phyloP scores from a whole-genome alignment of 371 early-diverging fungal species.

The Mucor velutinosus region DNA sequence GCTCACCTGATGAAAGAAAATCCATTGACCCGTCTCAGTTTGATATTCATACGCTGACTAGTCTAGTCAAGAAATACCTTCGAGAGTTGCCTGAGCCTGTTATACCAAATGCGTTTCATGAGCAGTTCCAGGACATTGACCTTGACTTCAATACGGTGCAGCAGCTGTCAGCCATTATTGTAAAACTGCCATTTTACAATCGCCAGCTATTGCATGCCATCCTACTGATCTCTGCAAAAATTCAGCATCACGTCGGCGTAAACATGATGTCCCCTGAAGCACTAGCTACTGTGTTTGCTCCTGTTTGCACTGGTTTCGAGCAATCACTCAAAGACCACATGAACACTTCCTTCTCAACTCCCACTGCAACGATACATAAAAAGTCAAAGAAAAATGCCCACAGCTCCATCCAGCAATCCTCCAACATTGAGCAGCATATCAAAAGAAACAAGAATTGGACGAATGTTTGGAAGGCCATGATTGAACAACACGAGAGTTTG shows the following conservation, averaged over 20 bases:
- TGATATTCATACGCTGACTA: constrained; percentile 49
- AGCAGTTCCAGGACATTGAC: constrained; percentile 26
- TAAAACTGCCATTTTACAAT: constrained; percentile 37
- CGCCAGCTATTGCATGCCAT: constrained; percentile 41
- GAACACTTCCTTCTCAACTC: constrained; percentile 1
- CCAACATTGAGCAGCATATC: constrained; percentile 24
- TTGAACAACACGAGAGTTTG: constrained; percentile 37
- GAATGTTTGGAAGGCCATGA: constrained; percentile 41
- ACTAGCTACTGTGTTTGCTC: constrained; percentile 47
- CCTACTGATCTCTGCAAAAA: constrained; percentile 23
- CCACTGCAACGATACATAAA: constrained; percentile 8
- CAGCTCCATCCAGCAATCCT: constrained; percentile 4
- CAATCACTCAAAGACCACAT: constrained; percentile 24
- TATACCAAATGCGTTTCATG: constrained; percentile 41
- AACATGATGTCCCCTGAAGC: constrained; percentile 52
- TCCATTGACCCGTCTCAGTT: constrained; percentile 29
- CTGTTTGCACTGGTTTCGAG: constrained; percentile 46
- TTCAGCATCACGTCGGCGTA: constrained; percentile 26
- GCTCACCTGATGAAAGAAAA: constrained; percentile 32
- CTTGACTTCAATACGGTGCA: constrained; percentile 2
- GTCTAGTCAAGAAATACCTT: constrained; percentile 49
- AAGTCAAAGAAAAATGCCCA: constrained; percentile 1
- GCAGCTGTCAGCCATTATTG: constrained; percentile 24
- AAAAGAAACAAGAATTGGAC: constrained; percentile 46
- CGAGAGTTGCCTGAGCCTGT: constrained; percentile 46